Evolutionary conservation across 495 filamentous ascomycete species (phyloP).

Genomic region (Penicillium canariense): DNA sequence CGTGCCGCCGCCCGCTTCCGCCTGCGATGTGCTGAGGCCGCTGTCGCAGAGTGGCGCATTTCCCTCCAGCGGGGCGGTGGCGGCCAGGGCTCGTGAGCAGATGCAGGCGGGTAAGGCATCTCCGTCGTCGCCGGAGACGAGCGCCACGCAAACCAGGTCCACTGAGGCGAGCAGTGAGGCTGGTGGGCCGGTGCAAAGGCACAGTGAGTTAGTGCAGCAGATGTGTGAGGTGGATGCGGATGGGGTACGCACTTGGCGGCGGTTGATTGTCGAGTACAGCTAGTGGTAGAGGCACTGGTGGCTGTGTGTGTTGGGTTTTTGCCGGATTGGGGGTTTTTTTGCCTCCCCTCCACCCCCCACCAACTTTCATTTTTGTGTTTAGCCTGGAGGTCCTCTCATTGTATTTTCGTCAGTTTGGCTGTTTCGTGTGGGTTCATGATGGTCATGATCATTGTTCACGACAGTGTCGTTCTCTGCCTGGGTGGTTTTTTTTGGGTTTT

Average conservation of each 20-base stretch:
- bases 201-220: constrained; percentile 26
- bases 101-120: constrained; percentile 10
- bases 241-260: constrained; percentile 33
- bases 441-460: too few relatives aligned
- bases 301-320: not conserved
- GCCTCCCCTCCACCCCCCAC: too few relatives aligned
- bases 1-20: constrained; percentile 20
- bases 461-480: not conserved
- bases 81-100: constrained; percentile 19
- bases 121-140: not conserved
- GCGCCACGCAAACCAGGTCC: not conserved
- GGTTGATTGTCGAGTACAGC: constrained; percentile 38
- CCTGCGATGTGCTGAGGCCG: constrained; percentile 39
- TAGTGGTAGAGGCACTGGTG: constrained; percentile 7
- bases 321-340: too few relatives aligned
- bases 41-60: constrained; percentile 32
- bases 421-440: not conserved
- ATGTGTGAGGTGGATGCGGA: constrained; percentile 33
- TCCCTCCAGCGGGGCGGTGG: constrained; percentile 31
- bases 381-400: not conserved
- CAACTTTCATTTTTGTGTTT: constrained; percentile 1
- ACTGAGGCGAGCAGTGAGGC: not conserved
- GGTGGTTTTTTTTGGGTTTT: not conserved
- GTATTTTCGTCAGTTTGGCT: constrained; percentile 3
- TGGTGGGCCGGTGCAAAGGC: constrained; percentile 18